Conservation (phyloP, 768 basidiomycete genomes). For the Lentinula lateritia region DNA sequence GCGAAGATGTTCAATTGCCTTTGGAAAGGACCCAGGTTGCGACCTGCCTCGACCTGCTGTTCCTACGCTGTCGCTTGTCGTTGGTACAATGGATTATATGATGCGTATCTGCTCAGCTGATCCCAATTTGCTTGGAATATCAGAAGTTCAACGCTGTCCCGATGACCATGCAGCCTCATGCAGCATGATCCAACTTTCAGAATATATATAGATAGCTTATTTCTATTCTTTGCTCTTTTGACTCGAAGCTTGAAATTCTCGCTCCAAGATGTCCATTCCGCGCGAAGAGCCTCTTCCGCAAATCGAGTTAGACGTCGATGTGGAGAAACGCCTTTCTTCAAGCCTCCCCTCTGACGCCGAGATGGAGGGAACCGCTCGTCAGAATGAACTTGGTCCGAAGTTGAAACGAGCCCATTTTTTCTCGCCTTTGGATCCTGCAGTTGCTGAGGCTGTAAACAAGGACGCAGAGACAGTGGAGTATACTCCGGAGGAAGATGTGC, state of each 20-base stretch:
- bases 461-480: slow-evolving; percentile 46
- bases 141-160: not conserved
- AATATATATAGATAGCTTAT: not conserved
- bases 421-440: slow-evolving; percentile 35
- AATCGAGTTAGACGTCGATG: not conserved
- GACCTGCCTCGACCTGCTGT: too few species aligned
- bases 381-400: not conserved
- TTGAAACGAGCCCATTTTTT: slow-evolving; percentile 35
- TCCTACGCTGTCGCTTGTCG: too few species aligned
- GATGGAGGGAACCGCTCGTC: slow-evolving; percentile 2
- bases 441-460: slow-evolving; percentile 44
- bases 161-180: not conserved
- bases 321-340: not conserved
- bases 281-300: not conserved
- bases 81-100: not conserved
- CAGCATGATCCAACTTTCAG: not conserved
- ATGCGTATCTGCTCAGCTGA: not conserved
- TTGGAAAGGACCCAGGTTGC: too few species aligned
- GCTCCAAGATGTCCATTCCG: not conserved
- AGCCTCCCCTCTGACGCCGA: not conserved
- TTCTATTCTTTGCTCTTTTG: not conserved
- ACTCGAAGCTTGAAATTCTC: not conserved
- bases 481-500: slow-evolving; percentile 46
- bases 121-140: not conserved
- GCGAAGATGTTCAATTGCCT: too few species aligned